Base-by-base conservation (phyloP, 768 basidiomycete genomes). In the Mycena rebaudengoi region DNA sequence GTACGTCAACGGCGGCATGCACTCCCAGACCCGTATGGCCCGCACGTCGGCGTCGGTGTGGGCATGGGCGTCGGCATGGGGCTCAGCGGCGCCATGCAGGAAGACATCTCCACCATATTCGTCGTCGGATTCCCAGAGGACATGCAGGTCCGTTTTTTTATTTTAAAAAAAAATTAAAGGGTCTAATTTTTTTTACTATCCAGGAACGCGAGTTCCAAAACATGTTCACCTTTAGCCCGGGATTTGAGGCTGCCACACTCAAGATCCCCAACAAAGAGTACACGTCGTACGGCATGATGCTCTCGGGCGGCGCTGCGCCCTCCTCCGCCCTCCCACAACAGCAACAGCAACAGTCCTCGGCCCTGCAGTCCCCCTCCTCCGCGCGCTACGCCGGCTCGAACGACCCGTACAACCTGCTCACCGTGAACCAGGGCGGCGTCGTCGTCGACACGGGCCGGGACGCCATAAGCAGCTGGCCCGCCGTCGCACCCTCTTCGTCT, bases 121-220 rank as follows among this genome's bases (percentile, higher is more conserved):
- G 96, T 99, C 4, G 97, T 99, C 26, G 98, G 98, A 0, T 99
- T 99, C 75, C 98, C 98, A 4, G 98, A 99, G 60, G 98, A 99
- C 71, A 98, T 99, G 94, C 91, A 92, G 86, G 96, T 54, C 66
- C 43, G 23, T 55, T 32, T 23, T 28, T 56, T 29, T 44, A 29
- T 66, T 52, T 30, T 16, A n/a, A n/a, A n/a, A n/a, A n/a, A n/a
- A n/a, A n/a, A n/a, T n/a, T n/a, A n/a, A n/a, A n/a, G n/a, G n/a
- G n/a, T n/a, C 52, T 67, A 40, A 65, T 71, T 70, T 64, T 46
- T 46, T 66, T 67, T 52, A n/a, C n/a, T n/a, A n/a, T 53, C 4
- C 69, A 98, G 96, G 98, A 99, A 81, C 95, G 98, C 29, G 98
- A 99, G 79, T 99, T 99, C 77, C 95, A 97, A 76, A 98, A 98